A percentile compares a stretch with the other conserved stretches of the same genome.
phyloP scores from a whole-genome alignment of 140 eudicot species.

The Oenanthe javanica region DNA sequence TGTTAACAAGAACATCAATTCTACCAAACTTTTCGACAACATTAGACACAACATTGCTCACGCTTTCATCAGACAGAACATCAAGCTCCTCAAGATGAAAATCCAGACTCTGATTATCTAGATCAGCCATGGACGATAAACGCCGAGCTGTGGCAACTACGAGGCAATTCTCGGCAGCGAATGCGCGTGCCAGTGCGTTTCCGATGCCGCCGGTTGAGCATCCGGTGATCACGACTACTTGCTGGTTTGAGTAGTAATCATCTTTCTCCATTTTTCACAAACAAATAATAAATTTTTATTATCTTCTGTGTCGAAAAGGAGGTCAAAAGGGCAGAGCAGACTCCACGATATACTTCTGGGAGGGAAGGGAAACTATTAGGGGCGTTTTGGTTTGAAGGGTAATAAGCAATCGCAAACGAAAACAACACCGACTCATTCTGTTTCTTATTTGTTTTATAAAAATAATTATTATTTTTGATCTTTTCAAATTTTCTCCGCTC shows the following conservation, averaged over 20 bases:
- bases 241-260: conserved; percentile 4
- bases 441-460: no score
- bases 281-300: no score
- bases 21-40: conserved; percentile 58
- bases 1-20: conserved; percentile 72
- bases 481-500: no score
- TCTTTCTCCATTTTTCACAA: background rate
- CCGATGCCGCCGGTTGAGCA: conserved; percentile 91
- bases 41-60: conserved; percentile 34
- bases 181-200: conserved; percentile 70
- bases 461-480: no score
- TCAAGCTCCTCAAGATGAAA: conserved; percentile 64
- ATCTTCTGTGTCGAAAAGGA: no score
- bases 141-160: conserved; percentile 83
- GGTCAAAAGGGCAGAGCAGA: no score
- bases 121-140: conserved; percentile 51
- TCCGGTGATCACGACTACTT: conserved; percentile 78
- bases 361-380: no score
- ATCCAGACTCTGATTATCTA: conserved; percentile 20
- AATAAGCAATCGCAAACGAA: no score
- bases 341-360: no score
- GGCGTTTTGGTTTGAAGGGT: no score
- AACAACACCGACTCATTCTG: no score
- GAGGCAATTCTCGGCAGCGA: conserved; percentile 58
- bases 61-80: conserved; percentile 61